phyloP scores from a whole-genome alignment of 345 rosid genomes.

The Ceriops tagal region DNA sequence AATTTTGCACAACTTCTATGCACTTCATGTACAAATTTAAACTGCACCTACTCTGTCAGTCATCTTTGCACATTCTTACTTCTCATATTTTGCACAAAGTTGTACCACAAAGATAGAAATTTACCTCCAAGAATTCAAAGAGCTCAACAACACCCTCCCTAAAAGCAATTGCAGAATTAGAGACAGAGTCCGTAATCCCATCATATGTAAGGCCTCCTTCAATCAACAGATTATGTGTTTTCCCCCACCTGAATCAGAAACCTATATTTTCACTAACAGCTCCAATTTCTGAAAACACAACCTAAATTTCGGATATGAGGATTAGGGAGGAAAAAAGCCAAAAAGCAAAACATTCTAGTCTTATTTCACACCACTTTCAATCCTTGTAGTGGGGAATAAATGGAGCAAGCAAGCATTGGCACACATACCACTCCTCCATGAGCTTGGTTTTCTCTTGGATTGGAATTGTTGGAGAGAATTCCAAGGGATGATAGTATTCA shows the following conservation, averaged over 20 bases:
- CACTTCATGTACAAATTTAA: too few species aligned
- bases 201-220: constrained; percentile 86
- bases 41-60: too few species aligned
- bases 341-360: not conserved
- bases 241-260: constrained; percentile 62
- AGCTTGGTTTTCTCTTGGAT: constrained; percentile 78
- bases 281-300: not conserved
- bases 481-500: constrained; percentile 74
- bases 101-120: not conserved
- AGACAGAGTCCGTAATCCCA: constrained; percentile 66
- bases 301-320: not conserved
- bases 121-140: constrained; percentile 79
- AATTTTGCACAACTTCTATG: too few species aligned
- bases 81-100: not conserved
- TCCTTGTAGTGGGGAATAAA: not conserved
- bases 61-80: too few species aligned
- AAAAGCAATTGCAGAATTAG: constrained; percentile 58
- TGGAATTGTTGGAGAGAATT: constrained; percentile 63
- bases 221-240: constrained; percentile 75
- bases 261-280: not conserved
- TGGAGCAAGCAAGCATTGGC: not conserved
- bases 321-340: not conserved
- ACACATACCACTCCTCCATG: constrained; percentile 84
- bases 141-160: constrained; percentile 76
- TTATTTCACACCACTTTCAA: not conserved